phyloP scores from a whole-genome alignment of 257 asterid species.

The Handroanthus guayacan region DNA sequence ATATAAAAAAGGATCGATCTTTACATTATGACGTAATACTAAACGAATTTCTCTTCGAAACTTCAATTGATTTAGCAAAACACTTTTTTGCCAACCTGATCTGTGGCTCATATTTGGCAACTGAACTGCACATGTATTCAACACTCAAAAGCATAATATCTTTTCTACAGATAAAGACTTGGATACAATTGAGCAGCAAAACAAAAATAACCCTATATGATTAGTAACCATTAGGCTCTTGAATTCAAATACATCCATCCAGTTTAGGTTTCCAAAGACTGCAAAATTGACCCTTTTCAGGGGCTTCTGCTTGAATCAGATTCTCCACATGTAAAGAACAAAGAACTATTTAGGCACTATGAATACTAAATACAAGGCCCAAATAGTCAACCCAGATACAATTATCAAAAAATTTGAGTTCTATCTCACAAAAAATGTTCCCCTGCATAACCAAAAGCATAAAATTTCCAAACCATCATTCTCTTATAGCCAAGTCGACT shows the following conservation, averaged over 20 bases:
- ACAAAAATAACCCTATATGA: not conserved
- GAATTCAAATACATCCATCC: not conserved
- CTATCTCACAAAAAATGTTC: not conserved
- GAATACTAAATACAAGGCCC: not conserved
- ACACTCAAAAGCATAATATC: constrained; percentile 2
- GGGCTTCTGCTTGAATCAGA: not conserved
- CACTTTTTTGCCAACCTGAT: not conserved
- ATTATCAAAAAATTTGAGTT: not conserved
- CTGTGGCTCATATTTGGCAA: not conserved
- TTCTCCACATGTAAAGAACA: not conserved
- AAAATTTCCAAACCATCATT: not conserved
- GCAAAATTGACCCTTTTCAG: not conserved
- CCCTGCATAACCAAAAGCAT: constrained; percentile 5
- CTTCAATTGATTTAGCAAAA: not conserved
- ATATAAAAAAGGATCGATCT: not conserved
- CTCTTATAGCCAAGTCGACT: not conserved
- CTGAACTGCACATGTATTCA: not conserved
- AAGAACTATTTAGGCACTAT: not conserved
- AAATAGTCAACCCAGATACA: constrained; percentile 5
- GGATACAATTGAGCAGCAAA: constrained; percentile 1
- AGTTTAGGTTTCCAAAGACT: not conserved
- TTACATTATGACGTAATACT: not conserved
- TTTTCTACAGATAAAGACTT: not conserved
- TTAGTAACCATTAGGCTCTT: not conserved
- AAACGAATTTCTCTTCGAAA: not conserved